phyloP scores from a whole-genome alignment of 2,329 filamentous ascomycete genomes.

The Aureobasidium sp. region DNA sequence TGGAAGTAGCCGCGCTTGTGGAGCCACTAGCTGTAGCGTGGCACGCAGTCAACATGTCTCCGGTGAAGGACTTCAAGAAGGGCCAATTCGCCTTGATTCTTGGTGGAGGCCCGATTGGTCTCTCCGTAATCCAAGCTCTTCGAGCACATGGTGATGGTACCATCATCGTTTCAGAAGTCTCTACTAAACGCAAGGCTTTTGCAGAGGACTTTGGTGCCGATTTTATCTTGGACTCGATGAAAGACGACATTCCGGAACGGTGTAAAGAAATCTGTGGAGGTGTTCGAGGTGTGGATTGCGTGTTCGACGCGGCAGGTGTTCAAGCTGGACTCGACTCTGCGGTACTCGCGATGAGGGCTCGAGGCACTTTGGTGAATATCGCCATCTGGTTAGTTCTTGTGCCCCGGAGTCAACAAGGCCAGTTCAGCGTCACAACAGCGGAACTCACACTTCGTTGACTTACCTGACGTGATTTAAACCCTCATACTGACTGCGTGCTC shows the following conservation, averaged over 20 bases:
- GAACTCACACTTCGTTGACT: background rate
- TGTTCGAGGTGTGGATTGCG: slow-evolving; percentile 41
- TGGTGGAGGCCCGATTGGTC: slow-evolving; percentile 49
- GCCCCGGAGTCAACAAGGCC: too few relatives aligned
- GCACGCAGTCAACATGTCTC: slow-evolving; percentile 48
- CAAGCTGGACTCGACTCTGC: slow-evolving; percentile 45
- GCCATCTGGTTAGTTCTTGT: slow-evolving; percentile 40
- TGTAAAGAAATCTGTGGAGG: slow-evolving; percentile 39
- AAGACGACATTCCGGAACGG: slow-evolving; percentile 40
- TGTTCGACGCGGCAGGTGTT: slow-evolving; percentile 48
- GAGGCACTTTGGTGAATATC: slow-evolving; percentile 49
- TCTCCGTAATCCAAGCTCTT: slow-evolving; percentile 43
- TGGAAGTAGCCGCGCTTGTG: slow-evolving; percentile 48
- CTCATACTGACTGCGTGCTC: background rate
- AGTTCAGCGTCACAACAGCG: background rate
- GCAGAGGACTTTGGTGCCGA: slow-evolving; percentile 47
- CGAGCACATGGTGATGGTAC: slow-evolving; percentile 37
- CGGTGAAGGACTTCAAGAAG: slow-evolving; percentile 33
- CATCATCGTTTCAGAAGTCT: slow-evolving; percentile 50
- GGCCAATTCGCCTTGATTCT: slow-evolving; percentile 43
- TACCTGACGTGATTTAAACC: background rate
- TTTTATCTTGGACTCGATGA: slow-evolving; percentile 45
- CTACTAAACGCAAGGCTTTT: slow-evolving; percentile 41
- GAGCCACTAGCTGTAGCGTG: slow-evolving; percentile 51
- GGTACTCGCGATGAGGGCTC: slow-evolving; percentile 41